These are phyloP conservation scores for Yamadazyma friedrichii DNA, from an alignment of 1,139 yeast species.

Conservation along the genomic window DNA sequence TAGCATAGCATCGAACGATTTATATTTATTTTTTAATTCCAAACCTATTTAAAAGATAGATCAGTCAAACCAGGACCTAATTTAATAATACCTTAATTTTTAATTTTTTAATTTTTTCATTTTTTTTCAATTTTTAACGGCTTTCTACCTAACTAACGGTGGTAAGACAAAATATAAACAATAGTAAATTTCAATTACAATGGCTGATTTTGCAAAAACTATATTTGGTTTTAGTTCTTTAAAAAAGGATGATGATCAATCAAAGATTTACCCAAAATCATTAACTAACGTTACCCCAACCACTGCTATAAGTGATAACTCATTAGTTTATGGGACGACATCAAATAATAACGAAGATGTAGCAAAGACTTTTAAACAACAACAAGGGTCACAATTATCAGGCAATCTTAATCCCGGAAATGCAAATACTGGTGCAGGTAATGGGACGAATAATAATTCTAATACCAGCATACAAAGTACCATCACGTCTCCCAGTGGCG, in stretches of 20 bases:
- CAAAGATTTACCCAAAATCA: constrained; percentile 24
- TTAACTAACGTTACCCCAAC: constrained; percentile 47
- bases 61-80: too few relatives aligned
- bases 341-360: constrained; percentile 17
- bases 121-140: not conserved
- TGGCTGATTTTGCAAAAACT: constrained; percentile 67
- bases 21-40: not conserved
- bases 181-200: constrained; percentile 14
- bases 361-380: constrained; percentile 12
- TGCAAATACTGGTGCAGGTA: constrained; percentile 1
- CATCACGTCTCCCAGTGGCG: constrained; percentile 1
- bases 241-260: constrained; percentile 29
- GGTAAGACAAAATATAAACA: not conserved
- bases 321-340: constrained; percentile 71
- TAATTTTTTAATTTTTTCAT: not conserved
- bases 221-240: constrained; percentile 58
- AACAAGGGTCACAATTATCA: constrained; percentile 7
- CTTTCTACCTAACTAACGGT: not conserved
- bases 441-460: not conserved
- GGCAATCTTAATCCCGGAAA: not conserved
- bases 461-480: constrained; percentile 1
- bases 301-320: constrained; percentile 60
- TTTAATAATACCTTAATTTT: too few relatives aligned
- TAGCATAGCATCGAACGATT: too few relatives aligned
- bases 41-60: too few relatives aligned